Evolutionary conservation across 2,329 filamentous ascomycete genomes (phyloP).

Genomic region (Botrytis squamosa): DNA sequence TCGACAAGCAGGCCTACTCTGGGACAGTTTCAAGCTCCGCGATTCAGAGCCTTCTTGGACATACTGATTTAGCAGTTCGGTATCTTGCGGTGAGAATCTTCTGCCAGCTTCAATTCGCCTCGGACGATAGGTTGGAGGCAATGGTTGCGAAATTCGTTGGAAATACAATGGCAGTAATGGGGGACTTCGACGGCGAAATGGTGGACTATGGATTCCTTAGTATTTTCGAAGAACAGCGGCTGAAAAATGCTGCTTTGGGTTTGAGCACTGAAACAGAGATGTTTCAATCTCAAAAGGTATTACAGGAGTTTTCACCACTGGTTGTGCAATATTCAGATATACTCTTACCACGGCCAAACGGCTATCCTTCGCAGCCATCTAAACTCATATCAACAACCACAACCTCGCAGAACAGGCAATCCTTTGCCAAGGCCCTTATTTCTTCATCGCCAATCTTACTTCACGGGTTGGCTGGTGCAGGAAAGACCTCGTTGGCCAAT

Average conservation of each 20-base stretch:
- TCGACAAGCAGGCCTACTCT: slow-evolving; percentile 68
- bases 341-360: slow-evolving; percentile 64
- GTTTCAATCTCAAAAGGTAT: neutral
- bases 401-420: slow-evolving; percentile 68
- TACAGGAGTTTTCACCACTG: slow-evolving; percentile 53
- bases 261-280: neutral
- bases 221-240: slow-evolving; percentile 52
- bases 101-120: slow-evolving; percentile 72
- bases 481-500: slow-evolving; percentile 84
- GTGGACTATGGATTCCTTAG: slow-evolving; percentile 78
- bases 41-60: slow-evolving; percentile 67
- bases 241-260: slow-evolving; percentile 26
- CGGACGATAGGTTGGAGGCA: slow-evolving; percentile 73
- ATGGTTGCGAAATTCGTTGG: slow-evolving; percentile 68
- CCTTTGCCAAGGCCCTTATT: slow-evolving; percentile 66
- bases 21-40: slow-evolving; percentile 62
- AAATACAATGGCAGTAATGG: slow-evolving; percentile 58
- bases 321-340: slow-evolving; percentile 65
- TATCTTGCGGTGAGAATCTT: slow-evolving; percentile 83
- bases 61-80: slow-evolving; percentile 60
- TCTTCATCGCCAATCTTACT: slow-evolving; percentile 72
- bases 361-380: slow-evolving; percentile 47
- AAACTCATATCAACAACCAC: slow-evolving; percentile 69
- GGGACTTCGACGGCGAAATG: slow-evolving; percentile 69
- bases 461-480: slow-evolving; percentile 78